phyloP scores from a whole-genome alignment of 2,329 filamentous ascomycete genomes.

The Diplodia scrobiculata region DNA sequence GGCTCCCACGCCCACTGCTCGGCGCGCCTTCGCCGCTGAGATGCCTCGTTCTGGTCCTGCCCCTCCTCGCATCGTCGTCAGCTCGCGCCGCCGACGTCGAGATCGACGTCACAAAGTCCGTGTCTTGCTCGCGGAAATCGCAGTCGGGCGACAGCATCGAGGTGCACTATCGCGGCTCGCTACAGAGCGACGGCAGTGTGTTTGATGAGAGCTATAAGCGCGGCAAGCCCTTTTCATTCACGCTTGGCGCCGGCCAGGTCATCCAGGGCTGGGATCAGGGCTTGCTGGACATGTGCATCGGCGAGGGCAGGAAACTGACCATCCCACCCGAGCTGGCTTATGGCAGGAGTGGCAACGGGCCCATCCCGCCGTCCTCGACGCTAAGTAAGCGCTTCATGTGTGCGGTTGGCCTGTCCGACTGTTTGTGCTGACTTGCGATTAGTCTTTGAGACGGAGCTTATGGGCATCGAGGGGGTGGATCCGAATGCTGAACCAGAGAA shows the following conservation, averaged over 20 bases:
- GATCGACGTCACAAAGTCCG: constrained; percentile 73
- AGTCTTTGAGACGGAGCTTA: constrained; percentile 91
- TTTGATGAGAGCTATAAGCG: constrained; percentile 69
- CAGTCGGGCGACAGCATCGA: constrained; percentile 71
- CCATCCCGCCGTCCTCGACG: constrained; percentile 82
- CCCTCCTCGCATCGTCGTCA: constrained; percentile 55
- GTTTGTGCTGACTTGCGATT: constrained; percentile 30
- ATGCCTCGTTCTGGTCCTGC: constrained; percentile 47
- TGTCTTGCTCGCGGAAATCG: constrained; percentile 77
- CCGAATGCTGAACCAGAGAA: constrained; percentile 1
- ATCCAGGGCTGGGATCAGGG: constrained; percentile 98
- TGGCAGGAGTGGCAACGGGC: constrained; percentile 74
- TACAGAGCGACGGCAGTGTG: constrained; percentile 66
- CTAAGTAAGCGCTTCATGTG: constrained; percentile 57
- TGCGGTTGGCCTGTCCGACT: constrained; percentile 32
- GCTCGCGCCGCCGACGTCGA: constrained; percentile 46
- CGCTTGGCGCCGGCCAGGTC: constrained; percentile 78
- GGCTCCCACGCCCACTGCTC: constrained; percentile 24
- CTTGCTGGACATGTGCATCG: constrained; percentile 91
- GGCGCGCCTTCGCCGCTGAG: constrained; percentile 35
- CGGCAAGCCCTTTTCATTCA: constrained; percentile 74
- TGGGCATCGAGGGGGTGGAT: constrained; percentile 75
- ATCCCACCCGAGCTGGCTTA: constrained; percentile 88
- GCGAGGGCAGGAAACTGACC: constrained; percentile 88
- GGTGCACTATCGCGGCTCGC: constrained; percentile 86